Base-by-base conservation (phyloP, 2,329 filamentous ascomycete genomes). In the Samsoniella hepiali region DNA sequence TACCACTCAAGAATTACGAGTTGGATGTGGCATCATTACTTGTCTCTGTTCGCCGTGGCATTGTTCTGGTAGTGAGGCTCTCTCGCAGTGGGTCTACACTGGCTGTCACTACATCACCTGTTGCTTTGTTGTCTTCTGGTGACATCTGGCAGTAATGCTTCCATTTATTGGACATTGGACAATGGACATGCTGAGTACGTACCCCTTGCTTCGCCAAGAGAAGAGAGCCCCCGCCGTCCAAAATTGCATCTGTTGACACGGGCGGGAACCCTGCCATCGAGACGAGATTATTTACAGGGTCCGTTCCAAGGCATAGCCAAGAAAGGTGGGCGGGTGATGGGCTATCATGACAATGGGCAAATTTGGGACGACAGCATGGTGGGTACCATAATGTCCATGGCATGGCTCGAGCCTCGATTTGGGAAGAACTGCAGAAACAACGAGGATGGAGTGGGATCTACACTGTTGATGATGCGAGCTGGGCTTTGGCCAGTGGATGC, bases 201-300 rank as follows among this genome's bases (percentile, higher is more conserved):
- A 56, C 27, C 54, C 53, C 54, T 27, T 42, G 40, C 38, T 4
- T 56, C 15, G 54, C 54, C 38, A 56, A 56, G 54, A 27, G n/a
- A 22, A 50, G 27, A 32, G 0, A 5, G 13, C 17, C 6, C 50
- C 32, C 50, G 50, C 32, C n/a, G 50, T 29, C 5, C 36, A 27
- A 55, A 55, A 56, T 49, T 49, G 15, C 27, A 56, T 15, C 7
- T 27, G 32, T 40, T 29, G 32, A 54, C 27, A 15, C 15, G 9
- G 36, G 8, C 9, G 36, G 34, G 34, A 11, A 40, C 38, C 38
- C 38, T 40, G 11, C 38, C 38, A 13, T 27, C 13, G 13, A 38
- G 27, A 27, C 54, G 54, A 56, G 54, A 56, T 56, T 56, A 56
- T 44, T 44, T 32, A 15, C 40, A 47, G 34, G 57, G 57, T 29